Percentiles rank a stretch among this genome's conserved stretches.
Conservation (phyloP, 2,329 filamentous ascomycete species). For the Xylariaceae sp. region DNA sequence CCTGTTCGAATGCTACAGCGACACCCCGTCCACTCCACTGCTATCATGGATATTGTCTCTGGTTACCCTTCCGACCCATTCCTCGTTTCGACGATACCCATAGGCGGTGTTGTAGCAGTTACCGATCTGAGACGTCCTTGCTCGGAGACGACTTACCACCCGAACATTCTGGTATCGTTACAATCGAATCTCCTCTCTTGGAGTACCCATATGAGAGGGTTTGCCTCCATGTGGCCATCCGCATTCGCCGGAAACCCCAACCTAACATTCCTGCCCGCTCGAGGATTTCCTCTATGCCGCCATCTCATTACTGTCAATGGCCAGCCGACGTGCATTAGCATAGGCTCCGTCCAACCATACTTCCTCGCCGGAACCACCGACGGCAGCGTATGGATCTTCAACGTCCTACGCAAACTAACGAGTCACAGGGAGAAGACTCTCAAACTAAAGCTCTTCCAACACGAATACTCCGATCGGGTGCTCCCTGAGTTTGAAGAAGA, state of each 20-base stretch:
- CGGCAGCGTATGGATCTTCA: slow-evolving; percentile 48
- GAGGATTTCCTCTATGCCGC: slow-evolving; percentile 49
- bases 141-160: slow-evolving; percentile 49
- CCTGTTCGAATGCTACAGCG: slow-evolving; percentile 47
- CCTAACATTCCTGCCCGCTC: slow-evolving; percentile 48
- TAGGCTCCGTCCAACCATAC: slow-evolving; percentile 49
- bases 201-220: slow-evolving; percentile 52
- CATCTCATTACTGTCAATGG: slow-evolving; percentile 48
- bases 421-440: slow-evolving; percentile 37
- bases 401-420: slow-evolving; percentile 41
- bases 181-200: slow-evolving; percentile 51
- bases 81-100: slow-evolving; percentile 49
- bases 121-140: slow-evolving; percentile 50
- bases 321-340: slow-evolving; percentile 45
- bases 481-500: background rate
- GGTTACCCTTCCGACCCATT: slow-evolving; percentile 54
- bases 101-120: slow-evolving; percentile 49
- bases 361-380: slow-evolving; percentile 50
- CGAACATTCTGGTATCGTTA: slow-evolving; percentile 45
- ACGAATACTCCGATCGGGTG: slow-evolving; percentile 43
- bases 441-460: slow-evolving; percentile 47
- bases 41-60: slow-evolving; percentile 50
- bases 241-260: slow-evolving; percentile 49
- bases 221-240: slow-evolving; percentile 48
- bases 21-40: slow-evolving; percentile 48